phyloP scores from a whole-genome alignment of 495 filamentous ascomycete genomes.

The Neurospora sp. region DNA sequence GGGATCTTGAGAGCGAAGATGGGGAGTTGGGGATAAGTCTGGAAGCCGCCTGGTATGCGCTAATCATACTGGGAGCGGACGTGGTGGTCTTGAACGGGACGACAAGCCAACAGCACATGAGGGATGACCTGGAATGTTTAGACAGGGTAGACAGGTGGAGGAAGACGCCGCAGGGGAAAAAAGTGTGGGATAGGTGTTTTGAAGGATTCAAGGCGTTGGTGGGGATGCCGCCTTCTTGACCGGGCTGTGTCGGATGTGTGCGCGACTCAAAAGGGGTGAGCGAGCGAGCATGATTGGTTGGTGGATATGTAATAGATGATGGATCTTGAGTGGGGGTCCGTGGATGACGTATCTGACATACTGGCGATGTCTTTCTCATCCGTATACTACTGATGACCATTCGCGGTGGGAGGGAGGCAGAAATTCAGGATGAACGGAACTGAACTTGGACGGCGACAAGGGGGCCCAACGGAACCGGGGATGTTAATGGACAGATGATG shows the following conservation, averaged over 20 bases:
- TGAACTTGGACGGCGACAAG: background rate
- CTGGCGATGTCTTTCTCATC: background rate
- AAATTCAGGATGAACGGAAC: background rate
- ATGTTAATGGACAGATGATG: background rate
- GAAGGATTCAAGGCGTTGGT: slow-evolving; percentile 30
- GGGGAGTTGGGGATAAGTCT: slow-evolving; percentile 27
- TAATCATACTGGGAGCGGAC: slow-evolving; percentile 50
- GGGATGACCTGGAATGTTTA: slow-evolving; percentile 49
- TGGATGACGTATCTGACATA: background rate
- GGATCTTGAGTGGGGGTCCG: background rate
- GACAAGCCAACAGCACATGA: slow-evolving; percentile 52
- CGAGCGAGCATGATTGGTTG: background rate
- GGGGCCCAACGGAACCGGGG: background rate
- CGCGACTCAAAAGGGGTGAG: background rate
- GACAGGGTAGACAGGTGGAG: slow-evolving; percentile 39
- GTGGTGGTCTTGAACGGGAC: slow-evolving; percentile 63
- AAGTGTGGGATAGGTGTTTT: slow-evolving; percentile 37
- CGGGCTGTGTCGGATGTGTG: background rate
- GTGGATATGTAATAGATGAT: background rate
- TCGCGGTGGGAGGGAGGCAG: background rate
- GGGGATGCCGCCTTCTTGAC: slow-evolving; percentile 3
- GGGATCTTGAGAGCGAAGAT: background rate
- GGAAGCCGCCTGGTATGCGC: slow-evolving; percentile 53
- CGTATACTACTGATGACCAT: background rate
- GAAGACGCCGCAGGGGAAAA: slow-evolving; percentile 26